phyloP scores from a whole-genome alignment of 148 eudicot genomes.

The Simmondsia chinensis region DNA sequence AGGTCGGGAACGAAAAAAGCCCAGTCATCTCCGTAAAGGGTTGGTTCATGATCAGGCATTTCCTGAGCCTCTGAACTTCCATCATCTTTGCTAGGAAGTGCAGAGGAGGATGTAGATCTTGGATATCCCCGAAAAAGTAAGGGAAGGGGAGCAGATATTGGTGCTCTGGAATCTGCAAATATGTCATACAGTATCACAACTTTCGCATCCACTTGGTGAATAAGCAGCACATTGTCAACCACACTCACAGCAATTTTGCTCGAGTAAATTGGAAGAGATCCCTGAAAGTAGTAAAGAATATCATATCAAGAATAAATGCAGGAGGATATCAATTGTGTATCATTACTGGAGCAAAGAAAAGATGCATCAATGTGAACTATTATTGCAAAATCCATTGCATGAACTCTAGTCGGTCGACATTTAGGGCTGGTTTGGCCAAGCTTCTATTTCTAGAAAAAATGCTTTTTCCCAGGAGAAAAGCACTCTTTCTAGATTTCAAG shows the following conservation, averaged over 20 bases:
- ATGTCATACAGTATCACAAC: conserved; percentile 91
- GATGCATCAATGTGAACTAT: too few species aligned
- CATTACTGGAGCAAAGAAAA: too few species aligned
- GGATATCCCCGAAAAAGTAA: conserved; percentile 56
- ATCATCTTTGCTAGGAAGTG: conserved; percentile 21
- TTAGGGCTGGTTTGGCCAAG: too few species aligned
- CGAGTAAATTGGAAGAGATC: conserved; percentile 85
- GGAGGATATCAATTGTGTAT: too few species aligned
- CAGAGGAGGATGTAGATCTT: conserved; percentile 34
- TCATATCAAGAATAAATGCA: background rate
- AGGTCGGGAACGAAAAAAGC: conserved; percentile 86
- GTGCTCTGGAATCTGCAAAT: conserved; percentile 77
- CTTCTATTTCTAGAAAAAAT: too few species aligned
- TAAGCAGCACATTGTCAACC: conserved; percentile 88
- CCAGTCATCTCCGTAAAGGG: conserved; percentile 80
- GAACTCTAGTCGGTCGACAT: too few species aligned
- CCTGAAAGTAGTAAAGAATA: conserved; percentile 40
- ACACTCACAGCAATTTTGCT: conserved; percentile 80
- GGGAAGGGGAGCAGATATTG: conserved; percentile 99
- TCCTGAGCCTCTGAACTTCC: conserved; percentile 33
- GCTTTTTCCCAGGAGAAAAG: too few species aligned
- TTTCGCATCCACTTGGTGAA: conserved; percentile 97
- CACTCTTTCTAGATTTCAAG: too few species aligned
- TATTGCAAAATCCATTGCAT: too few species aligned
- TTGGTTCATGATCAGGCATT: conserved; percentile 31